Evolutionary conservation across 1,284 basidiomycete genomes (phyloP).

Genomic region (Farysia itapuensis): DNA sequence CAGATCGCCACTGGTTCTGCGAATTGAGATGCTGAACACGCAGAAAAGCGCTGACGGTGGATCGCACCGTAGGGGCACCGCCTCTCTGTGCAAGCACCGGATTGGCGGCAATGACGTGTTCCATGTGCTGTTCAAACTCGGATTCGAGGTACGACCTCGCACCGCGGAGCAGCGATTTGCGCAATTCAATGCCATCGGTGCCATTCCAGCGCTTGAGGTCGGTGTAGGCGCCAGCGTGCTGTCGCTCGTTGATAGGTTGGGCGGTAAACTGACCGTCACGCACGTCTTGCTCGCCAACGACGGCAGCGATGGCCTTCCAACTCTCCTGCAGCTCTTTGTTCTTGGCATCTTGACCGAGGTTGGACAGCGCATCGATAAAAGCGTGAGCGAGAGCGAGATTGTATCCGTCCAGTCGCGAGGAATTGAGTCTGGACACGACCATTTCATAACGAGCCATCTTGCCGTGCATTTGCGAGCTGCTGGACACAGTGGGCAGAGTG

Average conservation of each 20-base stretch:
- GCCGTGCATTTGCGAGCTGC: conserved; percentile 43
- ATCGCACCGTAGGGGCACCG: conserved; percentile 84
- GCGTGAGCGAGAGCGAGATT: conserved; percentile 42
- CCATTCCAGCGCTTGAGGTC: conserved; percentile 19
- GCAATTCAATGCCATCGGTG: conserved; percentile 41
- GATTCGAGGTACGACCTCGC: conserved; percentile 75
- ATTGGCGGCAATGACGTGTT: conserved; percentile 78
- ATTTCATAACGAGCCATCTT: conserved; percentile 55
- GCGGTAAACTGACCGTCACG: conserved; percentile 58
- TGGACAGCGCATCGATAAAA: conserved; percentile 46
- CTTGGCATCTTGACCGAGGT: conserved; percentile 35
- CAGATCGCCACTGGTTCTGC: conserved; percentile 49
- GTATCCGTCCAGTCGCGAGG: conserved; percentile 45
- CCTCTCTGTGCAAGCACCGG: conserved; percentile 85
- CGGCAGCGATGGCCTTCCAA: conserved; percentile 62
- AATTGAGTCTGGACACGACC: conserved; percentile 50
- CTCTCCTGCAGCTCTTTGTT: conserved; percentile 60
- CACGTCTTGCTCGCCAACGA: conserved; percentile 63
- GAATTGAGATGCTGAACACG: conserved; percentile 48
- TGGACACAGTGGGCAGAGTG: conserved; percentile 9
- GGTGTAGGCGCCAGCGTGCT: conserved; percentile 64
- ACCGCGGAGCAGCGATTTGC: conserved; percentile 69
- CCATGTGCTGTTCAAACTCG: conserved; percentile 77
- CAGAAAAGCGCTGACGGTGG: conserved; percentile 69
- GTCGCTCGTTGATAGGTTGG: conserved; percentile 60